phyloP scores from a whole-genome alignment of 2,329 filamentous ascomycete genomes.

The Penicillium sp. region DNA sequence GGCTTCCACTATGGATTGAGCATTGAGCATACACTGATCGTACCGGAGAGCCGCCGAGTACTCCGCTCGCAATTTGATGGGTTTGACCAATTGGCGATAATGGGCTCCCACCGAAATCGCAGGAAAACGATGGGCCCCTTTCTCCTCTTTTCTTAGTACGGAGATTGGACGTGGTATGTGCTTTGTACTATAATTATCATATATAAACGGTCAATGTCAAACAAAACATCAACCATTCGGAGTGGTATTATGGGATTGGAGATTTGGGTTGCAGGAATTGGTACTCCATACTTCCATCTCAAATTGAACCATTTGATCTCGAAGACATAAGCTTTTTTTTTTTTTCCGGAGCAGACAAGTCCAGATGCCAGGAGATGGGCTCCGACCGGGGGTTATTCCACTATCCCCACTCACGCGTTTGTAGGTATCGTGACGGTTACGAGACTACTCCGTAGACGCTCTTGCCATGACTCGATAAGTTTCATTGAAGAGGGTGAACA shows the following conservation, averaged over 20 bases:
- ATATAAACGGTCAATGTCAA: not conserved
- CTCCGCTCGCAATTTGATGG: slow-evolving; percentile 11
- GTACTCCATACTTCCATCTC: not conserved
- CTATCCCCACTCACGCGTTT: not conserved
- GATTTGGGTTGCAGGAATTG: not conserved
- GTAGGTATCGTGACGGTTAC: not conserved
- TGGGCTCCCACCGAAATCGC: not conserved
- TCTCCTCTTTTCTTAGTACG: slow-evolving; percentile 6
- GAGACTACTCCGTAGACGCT: not conserved
- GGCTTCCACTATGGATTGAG: not conserved
- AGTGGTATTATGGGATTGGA: not conserved
- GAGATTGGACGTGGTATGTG: slow-evolving; percentile 1
- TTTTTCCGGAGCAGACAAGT: not conserved
- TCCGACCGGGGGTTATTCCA: not conserved
- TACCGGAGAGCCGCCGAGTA: slow-evolving; percentile 23
- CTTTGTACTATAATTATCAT: slow-evolving; percentile 5
- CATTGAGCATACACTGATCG: not conserved
- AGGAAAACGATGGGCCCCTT: not conserved
- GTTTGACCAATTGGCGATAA: not conserved
- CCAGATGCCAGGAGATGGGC: not conserved
- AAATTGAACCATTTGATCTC: not conserved
- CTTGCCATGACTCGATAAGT: not conserved
- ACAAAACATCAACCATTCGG: not conserved
- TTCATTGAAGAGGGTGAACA: no score
- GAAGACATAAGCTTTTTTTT: not conserved